These are phyloP conservation scores for Rhizophagus prolifer DNA, from an alignment of 192 early-diverging fungal species.

Conservation along the genomic window DNA sequence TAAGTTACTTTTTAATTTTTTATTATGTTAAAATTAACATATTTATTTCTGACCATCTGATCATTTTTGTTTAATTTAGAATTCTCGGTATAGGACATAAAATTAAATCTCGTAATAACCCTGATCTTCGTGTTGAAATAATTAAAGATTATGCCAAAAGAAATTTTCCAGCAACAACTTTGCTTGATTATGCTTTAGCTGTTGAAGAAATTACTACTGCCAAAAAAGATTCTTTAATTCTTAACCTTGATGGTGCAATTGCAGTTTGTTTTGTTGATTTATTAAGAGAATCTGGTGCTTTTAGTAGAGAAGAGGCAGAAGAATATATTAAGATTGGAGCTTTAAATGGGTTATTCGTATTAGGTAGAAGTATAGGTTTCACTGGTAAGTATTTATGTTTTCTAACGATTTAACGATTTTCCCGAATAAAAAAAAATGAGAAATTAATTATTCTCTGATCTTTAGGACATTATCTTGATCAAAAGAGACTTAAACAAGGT, in stretches of 20 bases:
- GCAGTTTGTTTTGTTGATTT: constrained; percentile 96
- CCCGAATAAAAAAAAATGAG: neutral
- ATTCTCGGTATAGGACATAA: constrained; percentile 99
- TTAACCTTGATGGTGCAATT: constrained; percentile 94
- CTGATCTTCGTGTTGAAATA: constrained; percentile 93
- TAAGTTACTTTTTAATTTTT: neutral
- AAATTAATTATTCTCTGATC: neutral
- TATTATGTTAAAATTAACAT: neutral
- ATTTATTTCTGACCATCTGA: neutral
- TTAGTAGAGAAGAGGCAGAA: constrained; percentile 91
- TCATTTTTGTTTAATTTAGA: constrained; percentile 7
- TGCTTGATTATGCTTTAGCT: constrained; percentile 91
- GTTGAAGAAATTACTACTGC: constrained; percentile 94
- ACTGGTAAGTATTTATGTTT: constrained; percentile 45
- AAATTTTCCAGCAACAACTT: constrained; percentile 82
- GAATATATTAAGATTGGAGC: constrained; percentile 95
- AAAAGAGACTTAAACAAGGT: constrained; percentile 97
- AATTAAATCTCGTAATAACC: constrained; percentile 99
- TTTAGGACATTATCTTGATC: constrained; percentile 91
- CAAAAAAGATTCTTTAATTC: constrained; percentile 98
- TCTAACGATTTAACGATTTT: neutral
- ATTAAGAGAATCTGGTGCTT: constrained; percentile 88
- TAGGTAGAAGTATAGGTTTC: constrained; percentile 94
- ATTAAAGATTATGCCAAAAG: constrained; percentile 91
- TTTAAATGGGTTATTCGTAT: constrained; percentile 94